phyloP scores from a whole-genome alignment of 2,329 filamentous ascomycete genomes.

The Botrytis porri region DNA sequence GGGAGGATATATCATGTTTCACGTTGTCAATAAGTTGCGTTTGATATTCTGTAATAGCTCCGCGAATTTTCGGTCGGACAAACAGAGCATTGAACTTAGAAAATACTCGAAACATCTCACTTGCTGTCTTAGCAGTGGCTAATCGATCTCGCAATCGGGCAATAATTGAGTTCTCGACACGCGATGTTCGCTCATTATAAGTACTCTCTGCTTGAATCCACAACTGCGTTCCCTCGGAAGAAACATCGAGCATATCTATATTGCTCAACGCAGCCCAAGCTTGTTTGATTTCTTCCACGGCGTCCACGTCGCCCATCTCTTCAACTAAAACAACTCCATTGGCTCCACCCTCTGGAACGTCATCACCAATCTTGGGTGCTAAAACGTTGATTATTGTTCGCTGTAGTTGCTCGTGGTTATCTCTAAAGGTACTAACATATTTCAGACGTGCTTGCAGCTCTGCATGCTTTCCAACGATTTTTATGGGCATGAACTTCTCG shows the following conservation, averaged over 20 bases:
- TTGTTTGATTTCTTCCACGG: constrained; percentile 91
- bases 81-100: constrained; percentile 99
- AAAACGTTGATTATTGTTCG: constrained; percentile 96
- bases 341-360: constrained; percentile 49
- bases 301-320: constrained; percentile 95
- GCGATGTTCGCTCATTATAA: constrained; percentile 95
- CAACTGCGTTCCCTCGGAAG: constrained; percentile 79
- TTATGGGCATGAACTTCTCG: constrained; percentile 98
- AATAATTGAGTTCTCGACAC: constrained; percentile 99
- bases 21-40: constrained; percentile 97
- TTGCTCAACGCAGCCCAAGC: constrained; percentile 93
- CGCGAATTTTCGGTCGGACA: constrained; percentile 96
- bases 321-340: constrained; percentile 74
- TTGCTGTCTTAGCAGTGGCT: constrained; percentile 92
- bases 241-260: constrained; percentile 91
- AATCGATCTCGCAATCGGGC: constrained; percentile 86
- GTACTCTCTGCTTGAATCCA: constrained; percentile 94
- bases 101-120: constrained; percentile 99
- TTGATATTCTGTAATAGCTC: constrained; percentile 97
- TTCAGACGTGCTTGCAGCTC: constrained; percentile 87
- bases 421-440: constrained; percentile 91
- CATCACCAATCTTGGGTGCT: constrained; percentile 64
- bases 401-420: constrained; percentile 96
- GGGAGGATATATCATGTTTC: constrained; percentile 86
- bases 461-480: constrained; percentile 82